These are phyloP conservation scores for Yarrowia yakushimensis DNA, from an alignment of 805 yeast genomes.

Conservation along the genomic window DNA sequence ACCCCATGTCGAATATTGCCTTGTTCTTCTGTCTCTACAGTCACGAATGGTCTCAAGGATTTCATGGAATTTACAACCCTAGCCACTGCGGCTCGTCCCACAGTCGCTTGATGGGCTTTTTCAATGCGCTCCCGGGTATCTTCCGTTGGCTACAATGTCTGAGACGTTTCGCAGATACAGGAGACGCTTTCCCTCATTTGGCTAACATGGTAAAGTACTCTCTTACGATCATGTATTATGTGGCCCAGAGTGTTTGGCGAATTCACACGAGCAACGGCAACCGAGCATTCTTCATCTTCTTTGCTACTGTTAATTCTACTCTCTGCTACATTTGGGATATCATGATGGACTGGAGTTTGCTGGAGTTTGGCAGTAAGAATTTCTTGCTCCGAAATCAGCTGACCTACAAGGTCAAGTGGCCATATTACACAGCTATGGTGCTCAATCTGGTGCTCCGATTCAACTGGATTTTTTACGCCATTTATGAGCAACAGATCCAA, in stretches of 20 bases:
- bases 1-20: constrained; percentile 79
- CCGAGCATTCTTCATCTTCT: constrained; percentile 60
- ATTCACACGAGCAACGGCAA: constrained; percentile 47
- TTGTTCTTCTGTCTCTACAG: constrained; percentile 82
- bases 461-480: constrained; percentile 88
- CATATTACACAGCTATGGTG: constrained; percentile 73
- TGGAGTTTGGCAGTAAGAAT: constrained; percentile 60
- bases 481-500: constrained; percentile 70
- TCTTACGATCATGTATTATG: constrained; percentile 63
- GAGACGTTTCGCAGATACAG: constrained; percentile 87
- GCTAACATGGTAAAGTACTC: constrained; percentile 81
- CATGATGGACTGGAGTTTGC: constrained; percentile 92
- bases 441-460: constrained; percentile 72
- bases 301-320: constrained; percentile 71
- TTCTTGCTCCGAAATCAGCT: constrained; percentile 66
- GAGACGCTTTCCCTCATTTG: constrained; percentile 94
- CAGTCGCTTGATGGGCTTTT: constrained; percentile 77
- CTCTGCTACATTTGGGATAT: constrained; percentile 81
- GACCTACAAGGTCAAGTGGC: constrained; percentile 54
- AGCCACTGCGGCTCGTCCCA: constrained; percentile 39
- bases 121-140: constrained; percentile 77
- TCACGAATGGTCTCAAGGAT: constrained; percentile 56
- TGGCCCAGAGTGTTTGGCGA: constrained; percentile 72
- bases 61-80: constrained; percentile 31
- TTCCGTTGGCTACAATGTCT: constrained; percentile 91